Conservation (phyloP, 495 filamentous ascomycete species). For the Penicillium malachiteum region DNA sequence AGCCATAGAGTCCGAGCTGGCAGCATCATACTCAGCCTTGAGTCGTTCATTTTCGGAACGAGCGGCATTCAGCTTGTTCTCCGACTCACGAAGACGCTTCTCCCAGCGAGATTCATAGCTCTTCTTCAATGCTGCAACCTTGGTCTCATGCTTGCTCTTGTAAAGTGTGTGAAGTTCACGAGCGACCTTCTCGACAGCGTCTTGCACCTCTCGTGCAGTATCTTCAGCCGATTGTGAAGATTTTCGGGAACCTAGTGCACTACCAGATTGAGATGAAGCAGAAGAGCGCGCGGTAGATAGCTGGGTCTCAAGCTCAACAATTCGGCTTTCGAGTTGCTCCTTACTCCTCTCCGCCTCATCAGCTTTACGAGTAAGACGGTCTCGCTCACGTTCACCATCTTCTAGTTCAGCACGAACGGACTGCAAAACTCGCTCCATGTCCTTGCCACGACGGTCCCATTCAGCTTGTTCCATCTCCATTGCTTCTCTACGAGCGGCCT, state of each 20-base stretch:
- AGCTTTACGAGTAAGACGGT: slow-evolving; percentile 65
- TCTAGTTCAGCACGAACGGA: slow-evolving; percentile 80
- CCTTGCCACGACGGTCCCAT: slow-evolving; percentile 79
- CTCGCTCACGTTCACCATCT: slow-evolving; percentile 69
- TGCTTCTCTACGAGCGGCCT: slow-evolving; percentile 62
- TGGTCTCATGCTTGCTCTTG: slow-evolving; percentile 93
- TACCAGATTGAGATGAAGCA: slow-evolving; percentile 8
- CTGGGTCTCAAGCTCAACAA: slow-evolving; percentile 70
- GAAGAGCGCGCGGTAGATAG: slow-evolving; percentile 64
- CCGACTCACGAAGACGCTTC: slow-evolving; percentile 74
- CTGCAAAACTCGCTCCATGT: slow-evolving; percentile 78
- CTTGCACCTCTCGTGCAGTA: slow-evolving; percentile 61
- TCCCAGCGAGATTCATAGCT: slow-evolving; percentile 89
- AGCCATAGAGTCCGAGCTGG: slow-evolving; percentile 54
- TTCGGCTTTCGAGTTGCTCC: slow-evolving; percentile 55
- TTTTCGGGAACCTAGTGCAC: slow-evolving; percentile 12
- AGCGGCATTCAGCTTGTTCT: slow-evolving; percentile 65
- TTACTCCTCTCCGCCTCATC: slow-evolving; percentile 74
- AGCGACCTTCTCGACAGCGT: slow-evolving; percentile 88
- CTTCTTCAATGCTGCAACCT: slow-evolving; percentile 91
- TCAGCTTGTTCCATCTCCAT: slow-evolving; percentile 73
- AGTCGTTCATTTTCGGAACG: slow-evolving; percentile 73
- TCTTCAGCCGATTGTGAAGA: slow-evolving; percentile 32
- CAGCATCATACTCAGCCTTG: slow-evolving; percentile 59
- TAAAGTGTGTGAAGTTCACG: slow-evolving; percentile 90